A percentile compares a stretch with the other conserved stretches of the same genome.
These are phyloP conservation scores for Crassisporium funariophilum DNA, from an alignment of 768 basidiomycete species.

Conservation along the genomic window DNA sequence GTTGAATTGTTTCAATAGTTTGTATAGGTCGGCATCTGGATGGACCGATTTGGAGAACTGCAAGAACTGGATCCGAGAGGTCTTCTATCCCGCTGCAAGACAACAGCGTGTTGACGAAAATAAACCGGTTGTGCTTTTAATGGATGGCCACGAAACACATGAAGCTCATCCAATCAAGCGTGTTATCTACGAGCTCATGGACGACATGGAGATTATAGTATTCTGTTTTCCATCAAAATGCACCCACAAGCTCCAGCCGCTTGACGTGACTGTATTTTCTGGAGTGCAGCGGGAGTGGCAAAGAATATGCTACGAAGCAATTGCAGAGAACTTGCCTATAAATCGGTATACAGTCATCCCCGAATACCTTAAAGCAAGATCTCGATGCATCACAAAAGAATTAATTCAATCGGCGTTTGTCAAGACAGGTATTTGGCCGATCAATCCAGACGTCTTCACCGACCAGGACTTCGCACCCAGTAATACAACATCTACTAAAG, in stretches of 20 bases:
- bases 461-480: constrained; percentile 18
- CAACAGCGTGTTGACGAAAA: constrained; percentile 7
- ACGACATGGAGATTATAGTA: constrained; percentile 24
- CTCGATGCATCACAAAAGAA: constrained; percentile 16
- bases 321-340: constrained; percentile 5
- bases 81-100: constrained; percentile 31
- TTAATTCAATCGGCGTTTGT: constrained; percentile 21
- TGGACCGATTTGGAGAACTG: constrained; percentile 35
- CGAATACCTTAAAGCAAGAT: constrained; percentile 5
- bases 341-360: constrained; percentile 16
- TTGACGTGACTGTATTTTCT: constrained; percentile 35
- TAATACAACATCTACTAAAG: background rate
- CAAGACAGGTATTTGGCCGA: constrained; percentile 25
- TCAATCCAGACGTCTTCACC: constrained; percentile 21
- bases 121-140: constrained; percentile 31
- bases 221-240: constrained; percentile 35
- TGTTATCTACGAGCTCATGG: constrained; percentile 9
- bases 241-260: constrained; percentile 38
- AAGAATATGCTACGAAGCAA: background rate
- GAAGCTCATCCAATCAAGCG: constrained; percentile 16
- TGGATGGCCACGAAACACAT: constrained; percentile 42
- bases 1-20: constrained; percentile 14
- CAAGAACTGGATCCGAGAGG: constrained; percentile 29
- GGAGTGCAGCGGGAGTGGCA: constrained; percentile 9
- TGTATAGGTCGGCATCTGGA: constrained; percentile 29